Evolutionary conservation across 2,329 filamentous ascomycete genomes (phyloP), one percentile per base, ranked within the genome.

Genomic region (Paracorniculantispora psalliotae): DNA sequence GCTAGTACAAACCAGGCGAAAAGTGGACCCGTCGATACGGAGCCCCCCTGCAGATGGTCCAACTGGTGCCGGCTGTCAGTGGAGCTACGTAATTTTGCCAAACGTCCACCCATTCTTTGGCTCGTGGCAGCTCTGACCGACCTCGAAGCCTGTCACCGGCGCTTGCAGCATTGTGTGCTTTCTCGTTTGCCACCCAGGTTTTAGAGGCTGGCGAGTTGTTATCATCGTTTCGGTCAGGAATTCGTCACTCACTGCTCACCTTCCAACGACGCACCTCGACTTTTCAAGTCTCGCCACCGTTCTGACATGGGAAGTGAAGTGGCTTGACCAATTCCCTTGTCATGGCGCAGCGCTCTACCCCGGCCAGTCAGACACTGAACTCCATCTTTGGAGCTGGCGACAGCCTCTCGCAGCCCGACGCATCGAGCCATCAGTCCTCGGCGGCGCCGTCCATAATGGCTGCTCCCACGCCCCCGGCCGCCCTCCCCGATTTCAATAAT

Each of bases 401-500:
- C 35, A 33, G 43, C 28, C 25, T 44, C 21, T 44, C 41, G 71
- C 73, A 41, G 26, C 62, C 61, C 41, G 61, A 57, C 41, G 54
- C 65, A 59, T 48, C 65, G 51, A 67, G 65, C 63, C 68, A 71
- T 57, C 52, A 64, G 26, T 67, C 66, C 33, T 68, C 69, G 30
- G 62, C 62, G 61, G 63, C 69, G 8, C 58, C 67, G 60, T 60
- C 68, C 62, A 58, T 63, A 58, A 63, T 63, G 51, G 39, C 64
- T 33, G 60, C 65, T 10, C 59, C 68, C 25, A 65, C 68, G 10
- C 59, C 65, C 72, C 71, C 65, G 69, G 66, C 69, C 43, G 61
- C 63, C 19, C 59, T 67, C 41, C 72, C 76, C 44, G 75, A 82
- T 51, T 83, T 84, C n/a, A 87, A 84, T 75, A 90, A 90, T 69